phyloP scores from a whole-genome alignment of 2,329 filamentous ascomycete species.

The Aspergillus sp. region DNA sequence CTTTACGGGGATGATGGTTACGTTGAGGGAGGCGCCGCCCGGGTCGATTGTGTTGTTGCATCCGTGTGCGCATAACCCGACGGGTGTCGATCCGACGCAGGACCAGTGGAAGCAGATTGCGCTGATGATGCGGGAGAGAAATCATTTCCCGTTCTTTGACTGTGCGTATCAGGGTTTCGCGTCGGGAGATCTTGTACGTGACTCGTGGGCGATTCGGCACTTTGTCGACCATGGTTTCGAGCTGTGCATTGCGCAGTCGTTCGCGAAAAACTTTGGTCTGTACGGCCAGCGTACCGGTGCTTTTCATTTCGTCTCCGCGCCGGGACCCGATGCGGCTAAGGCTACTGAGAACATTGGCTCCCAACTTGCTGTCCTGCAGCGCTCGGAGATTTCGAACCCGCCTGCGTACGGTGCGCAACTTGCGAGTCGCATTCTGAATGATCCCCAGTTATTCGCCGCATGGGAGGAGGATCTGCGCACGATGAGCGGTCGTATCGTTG shows the following conservation, averaged over 20 bases:
- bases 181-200: conserved; percentile 75
- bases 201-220: conserved; percentile 88
- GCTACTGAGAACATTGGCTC: conserved; percentile 63
- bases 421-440: conserved; percentile 76
- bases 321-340: conserved; percentile 58
- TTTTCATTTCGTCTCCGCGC: conserved; percentile 84
- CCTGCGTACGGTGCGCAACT: conserved; percentile 91
- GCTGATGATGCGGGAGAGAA: conserved; percentile 63
- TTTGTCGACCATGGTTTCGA: conserved; percentile 89
- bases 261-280: conserved; percentile 66
- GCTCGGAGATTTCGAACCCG: conserved; percentile 95
- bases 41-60: conserved; percentile 85
- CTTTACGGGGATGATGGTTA: conserved; percentile 75
- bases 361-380: conserved; percentile 88
- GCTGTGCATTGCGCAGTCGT: conserved; percentile 53
- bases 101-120: conserved; percentile 94
- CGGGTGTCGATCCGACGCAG: conserved; percentile 86
- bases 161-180: conserved; percentile 97
- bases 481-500: conserved; percentile 92
- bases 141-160: conserved; percentile 97
- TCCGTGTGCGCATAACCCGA: conserved; percentile 96
- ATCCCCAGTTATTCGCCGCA: conserved; percentile 70
- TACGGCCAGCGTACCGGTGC: conserved; percentile 95
- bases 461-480: conserved; percentile 89
- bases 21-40: conserved; percentile 64